phyloP scores from a whole-genome alignment of 371 early-diverging fungal genomes.

The Lichtheimia ornata region DNA sequence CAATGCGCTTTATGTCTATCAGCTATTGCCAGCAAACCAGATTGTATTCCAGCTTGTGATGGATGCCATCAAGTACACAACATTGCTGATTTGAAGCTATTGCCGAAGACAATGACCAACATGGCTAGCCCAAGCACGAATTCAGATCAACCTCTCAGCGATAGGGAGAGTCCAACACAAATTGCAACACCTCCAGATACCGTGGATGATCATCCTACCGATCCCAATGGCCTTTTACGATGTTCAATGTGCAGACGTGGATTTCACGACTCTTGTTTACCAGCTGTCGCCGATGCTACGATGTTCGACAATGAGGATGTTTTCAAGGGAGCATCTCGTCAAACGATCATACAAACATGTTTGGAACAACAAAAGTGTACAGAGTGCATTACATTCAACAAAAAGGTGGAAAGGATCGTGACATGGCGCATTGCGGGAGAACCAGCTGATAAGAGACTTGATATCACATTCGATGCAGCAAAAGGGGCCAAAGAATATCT shows the following conservation, averaged over 20 bases:
- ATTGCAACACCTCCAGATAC: neutral
- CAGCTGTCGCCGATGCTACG: neutral
- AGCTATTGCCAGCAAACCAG: neutral
- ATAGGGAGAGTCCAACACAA: neutral
- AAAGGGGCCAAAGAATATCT: constrained; percentile 18
- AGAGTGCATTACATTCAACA: constrained; percentile 34
- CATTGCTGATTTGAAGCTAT: neutral
- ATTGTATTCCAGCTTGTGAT: constrained; percentile 8
- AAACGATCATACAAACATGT: neutral
- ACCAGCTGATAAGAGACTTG: neutral
- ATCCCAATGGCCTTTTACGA: constrained; percentile 27
- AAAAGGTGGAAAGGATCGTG: constrained; percentile 7
- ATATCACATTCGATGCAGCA: neutral
- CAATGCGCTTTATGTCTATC: constrained; percentile 16
- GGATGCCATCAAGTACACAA: constrained; percentile 12
- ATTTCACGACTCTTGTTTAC: constrained; percentile 40
- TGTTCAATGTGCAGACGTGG: constrained; percentile 40
- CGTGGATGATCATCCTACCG: neutral
- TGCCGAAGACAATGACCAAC: neutral
- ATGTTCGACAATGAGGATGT: no score
- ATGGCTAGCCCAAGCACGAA: neutral
- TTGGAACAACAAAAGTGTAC: constrained; percentile 35
- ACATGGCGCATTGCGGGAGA: constrained; percentile 11
- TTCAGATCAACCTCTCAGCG: no score
- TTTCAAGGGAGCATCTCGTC: neutral